Evolutionary conservation across 2,329 filamentous ascomycete species (phyloP), one percentile per base, ranked within the genome.

Genomic region (Trichoderma breve): DNA sequence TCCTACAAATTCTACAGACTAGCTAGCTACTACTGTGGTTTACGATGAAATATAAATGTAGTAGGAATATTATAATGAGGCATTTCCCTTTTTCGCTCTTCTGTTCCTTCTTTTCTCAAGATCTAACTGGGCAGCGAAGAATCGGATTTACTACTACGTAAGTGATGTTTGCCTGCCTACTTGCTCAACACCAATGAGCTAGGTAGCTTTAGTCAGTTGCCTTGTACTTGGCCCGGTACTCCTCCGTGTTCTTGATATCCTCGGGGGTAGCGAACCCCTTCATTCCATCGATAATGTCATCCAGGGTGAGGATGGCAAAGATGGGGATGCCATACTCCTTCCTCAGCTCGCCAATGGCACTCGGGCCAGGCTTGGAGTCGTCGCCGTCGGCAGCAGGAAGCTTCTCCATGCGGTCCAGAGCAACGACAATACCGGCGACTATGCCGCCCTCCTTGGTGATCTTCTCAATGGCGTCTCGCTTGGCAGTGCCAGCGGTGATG

Each of bases 401-500:
- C 84, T 92, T 95, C 87, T 97, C 93, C 86, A 92, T 92, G 73
- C 95, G 88, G 82, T 98, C 94, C 75, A 98, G 87, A 4, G 95
- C 93, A 36, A 99, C 92, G 24, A 98, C 88, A 71, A 98, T 95
- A 34, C 94, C 95, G 4, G 92, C 92, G 26, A 98, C 90, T 65
- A 88, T 89, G 2, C 95, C 96, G 3, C 95, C 96, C 80, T 97
- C 92, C 77, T 89, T 89, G 77, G 90, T 88, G 80, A 98, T 97
- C 82, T 97, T 96, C 70, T 90, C 90, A 73, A 98, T 94, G 15
- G 95, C 94, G 82, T 98, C 95, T 72, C 94, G 88, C 84, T 98
- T 95, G 53, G 96, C 96, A 1, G 95, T 98, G 32, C 96, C 96
- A 0, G 94, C 95, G 1, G 95, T 98, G 78, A 98, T 95, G 71